Base-by-base conservation (phyloP, 495 filamentous ascomycete species). In the Xylaria flabelliformis region DNA sequence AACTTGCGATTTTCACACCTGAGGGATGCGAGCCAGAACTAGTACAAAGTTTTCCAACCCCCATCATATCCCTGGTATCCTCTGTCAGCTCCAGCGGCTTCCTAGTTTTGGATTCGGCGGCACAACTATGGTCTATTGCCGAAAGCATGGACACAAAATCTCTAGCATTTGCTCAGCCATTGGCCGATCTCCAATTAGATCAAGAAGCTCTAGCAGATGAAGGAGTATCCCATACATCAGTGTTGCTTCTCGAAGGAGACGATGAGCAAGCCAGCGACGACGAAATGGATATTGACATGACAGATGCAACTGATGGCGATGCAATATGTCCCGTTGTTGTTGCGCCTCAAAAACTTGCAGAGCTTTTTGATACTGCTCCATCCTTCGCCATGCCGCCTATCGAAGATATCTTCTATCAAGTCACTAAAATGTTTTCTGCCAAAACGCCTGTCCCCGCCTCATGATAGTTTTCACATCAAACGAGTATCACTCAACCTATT, bases 351-450 rank as follows among this genome's bases (percentile, higher is more conserved):
- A 88, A 88, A 71, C 81, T 97, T 62, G 86, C 91, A 15, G 85
- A 88, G 71, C 86, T 97, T 10, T 96, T 97, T 78, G 90, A 94
- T 68, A 85, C 87, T 42, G 90, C 88, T 1, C 91, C 92, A 32
- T 86, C 92, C 8, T 93, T 91, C 80, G 90, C 91, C 12, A 85
- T 96, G 81, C 93, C 93, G 36, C 89, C 93, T 50, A 89, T 96
- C 53, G 87, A 88, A 65, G 90, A 94, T 65, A 83, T 97, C 75
- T 97, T 97, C 78, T 88, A 91, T 73, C 88, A 90, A 68, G 91
- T 97, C 21, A 89, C 89, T 1, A 85, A 82, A 13, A 74, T 92
- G 65, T 90, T 88, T 75, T 83, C 84, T 9, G 76, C 84, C 29
- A 89, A 88, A 71, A 81, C 85, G 0, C 58, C 66, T 26, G 73